These are phyloP conservation scores for Cryptosporidium muris DNA, from an alignment of 169 alveolate genomes.

Conservation along the genomic window DNA sequence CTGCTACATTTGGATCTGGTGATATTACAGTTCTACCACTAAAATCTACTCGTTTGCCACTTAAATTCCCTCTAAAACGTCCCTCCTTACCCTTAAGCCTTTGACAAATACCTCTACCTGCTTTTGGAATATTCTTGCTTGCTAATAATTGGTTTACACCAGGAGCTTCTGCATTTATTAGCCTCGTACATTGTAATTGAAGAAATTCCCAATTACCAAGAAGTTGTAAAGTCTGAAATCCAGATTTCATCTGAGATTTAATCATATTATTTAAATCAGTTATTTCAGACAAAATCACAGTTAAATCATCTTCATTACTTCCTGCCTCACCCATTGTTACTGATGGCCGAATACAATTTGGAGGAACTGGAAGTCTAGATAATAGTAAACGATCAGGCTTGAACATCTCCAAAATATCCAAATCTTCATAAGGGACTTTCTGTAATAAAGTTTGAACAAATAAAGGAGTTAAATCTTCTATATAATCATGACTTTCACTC, in stretches of 20 bases:
- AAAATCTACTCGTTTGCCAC: constrained; percentile 99
- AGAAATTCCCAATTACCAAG: constrained; percentile 88
- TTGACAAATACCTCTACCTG: constrained; percentile 80
- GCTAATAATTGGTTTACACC: constrained; percentile 88
- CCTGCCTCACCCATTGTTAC: constrained; percentile 90
- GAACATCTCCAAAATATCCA: constrained; percentile 88
- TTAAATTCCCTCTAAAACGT: constrained; percentile 97
- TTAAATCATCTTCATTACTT: constrained; percentile 94
- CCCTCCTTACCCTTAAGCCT: constrained; percentile 96
- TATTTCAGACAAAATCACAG: constrained; percentile 90
- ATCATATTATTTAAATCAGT: constrained; percentile 83
- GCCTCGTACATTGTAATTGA: constrained; percentile 88
- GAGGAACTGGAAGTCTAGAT: constrained; percentile 94
- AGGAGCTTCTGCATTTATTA: constrained; percentile 92
- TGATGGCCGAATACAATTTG: constrained; percentile 96
- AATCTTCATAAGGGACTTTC: constrained; percentile 90
- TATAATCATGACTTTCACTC: constrained; percentile 74
- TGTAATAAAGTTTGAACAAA: constrained; percentile 87
- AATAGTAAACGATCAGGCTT: constrained; percentile 92
- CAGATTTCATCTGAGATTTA: constrained; percentile 84
- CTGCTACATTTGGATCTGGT: constrained; percentile 98
- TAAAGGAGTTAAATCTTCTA: constrained; percentile 91
- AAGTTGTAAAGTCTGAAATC: constrained; percentile 84
- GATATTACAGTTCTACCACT: constrained; percentile 99
- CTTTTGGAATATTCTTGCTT: constrained; percentile 75